Base-by-base conservation (phyloP, 202 grass and related monocot species). In the Eragrostis tef region DNA sequence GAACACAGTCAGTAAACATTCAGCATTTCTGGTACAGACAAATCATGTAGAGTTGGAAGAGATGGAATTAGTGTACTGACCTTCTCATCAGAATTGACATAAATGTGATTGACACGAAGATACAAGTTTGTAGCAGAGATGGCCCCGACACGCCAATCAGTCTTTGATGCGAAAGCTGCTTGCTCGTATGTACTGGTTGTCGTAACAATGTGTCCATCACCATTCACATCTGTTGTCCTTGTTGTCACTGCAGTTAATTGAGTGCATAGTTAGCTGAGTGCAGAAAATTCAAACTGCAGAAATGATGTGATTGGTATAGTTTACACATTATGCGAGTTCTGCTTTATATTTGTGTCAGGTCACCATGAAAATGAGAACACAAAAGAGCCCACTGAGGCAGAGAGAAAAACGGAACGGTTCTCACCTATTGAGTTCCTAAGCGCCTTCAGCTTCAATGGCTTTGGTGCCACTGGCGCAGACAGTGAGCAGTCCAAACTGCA, bases 31-130 rank as follows among this genome's bases (percentile, higher is more conserved):
- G 5, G 27, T 48, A 21, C 22, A 27, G 4, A 70, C 25, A 74
- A 43, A 48, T 22, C 4, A 1, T 43, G 42, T 44, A 67, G 22
- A 1, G 58, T 24, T 13, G 70, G 6, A 86, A 71, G 15, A 84
- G 52, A 79, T 52, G n/a, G n/a, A 60, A 39, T 41, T 71, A 45
- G 7, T 29, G 29, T 49, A 81, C 43, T 75, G 67, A 94, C 95
- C 95, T 98, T 98, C 43, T 98, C 95, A 86, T 98, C 92, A 53
- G 95, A 98, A 87, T 98, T 98, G 19, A 95, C 95, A 86, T 98
- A 98, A 82, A 98, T 98, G 70, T 98, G 95, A 80, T 94, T 94
- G 41, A 98, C 95, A 62, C 95, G 95, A 84, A 98, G 95, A 81
- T 98, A 92, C 62, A 98, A 85, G 90, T 98, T 98, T 73, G 95